These are phyloP conservation scores for Candida nonsorbophila DNA, from an alignment of 805 yeast genomes.

Conservation along the genomic window DNA sequence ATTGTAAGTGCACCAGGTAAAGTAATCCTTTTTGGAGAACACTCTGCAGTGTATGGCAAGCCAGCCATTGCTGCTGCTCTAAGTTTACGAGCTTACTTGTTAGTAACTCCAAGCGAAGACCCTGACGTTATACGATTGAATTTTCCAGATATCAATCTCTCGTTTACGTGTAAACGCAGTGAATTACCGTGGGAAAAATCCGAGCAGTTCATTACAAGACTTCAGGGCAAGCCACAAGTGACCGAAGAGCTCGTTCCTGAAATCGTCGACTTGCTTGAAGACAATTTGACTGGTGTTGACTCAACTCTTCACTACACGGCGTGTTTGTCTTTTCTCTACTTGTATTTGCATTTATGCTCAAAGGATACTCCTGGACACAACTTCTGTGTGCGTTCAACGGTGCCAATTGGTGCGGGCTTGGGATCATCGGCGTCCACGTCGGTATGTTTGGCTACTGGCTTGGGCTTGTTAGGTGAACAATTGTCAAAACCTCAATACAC, in stretches of 20 bases:
- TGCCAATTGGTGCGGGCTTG: constrained; percentile 95
- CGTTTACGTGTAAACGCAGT: constrained; percentile 54
- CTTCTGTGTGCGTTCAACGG: constrained; percentile 70
- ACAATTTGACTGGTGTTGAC: constrained; percentile 38
- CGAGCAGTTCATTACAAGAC: constrained; percentile 10
- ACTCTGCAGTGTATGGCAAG: constrained; percentile 87
- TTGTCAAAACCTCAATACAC: constrained; percentile 33
- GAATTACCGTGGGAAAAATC: constrained; percentile 58
- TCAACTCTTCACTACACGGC: constrained; percentile 67
- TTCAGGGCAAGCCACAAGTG: constrained; percentile 18
- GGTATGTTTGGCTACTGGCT: constrained; percentile 76
- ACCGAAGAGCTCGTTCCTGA: constrained; percentile 58
- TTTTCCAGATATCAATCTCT: constrained; percentile 77
- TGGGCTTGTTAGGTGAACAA: constrained; percentile 57
- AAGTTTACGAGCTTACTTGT: constrained; percentile 74
- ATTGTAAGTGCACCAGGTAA: constrained; percentile 93
- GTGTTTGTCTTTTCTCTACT: constrained; percentile 77
- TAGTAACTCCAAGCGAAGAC: constrained; percentile 48
- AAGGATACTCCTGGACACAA: constrained; percentile 43
- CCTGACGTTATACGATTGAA: constrained; percentile 50
- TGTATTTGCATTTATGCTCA: constrained; percentile 57
- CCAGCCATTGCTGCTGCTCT: constrained; percentile 97
- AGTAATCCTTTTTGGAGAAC: constrained; percentile 94
- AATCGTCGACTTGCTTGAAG: constrained; percentile 45
- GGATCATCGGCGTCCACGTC: constrained; percentile 92